Base-by-base conservation (phyloP, 2,329 filamentous ascomycete species). In the Aspergillus sp. region DNA sequence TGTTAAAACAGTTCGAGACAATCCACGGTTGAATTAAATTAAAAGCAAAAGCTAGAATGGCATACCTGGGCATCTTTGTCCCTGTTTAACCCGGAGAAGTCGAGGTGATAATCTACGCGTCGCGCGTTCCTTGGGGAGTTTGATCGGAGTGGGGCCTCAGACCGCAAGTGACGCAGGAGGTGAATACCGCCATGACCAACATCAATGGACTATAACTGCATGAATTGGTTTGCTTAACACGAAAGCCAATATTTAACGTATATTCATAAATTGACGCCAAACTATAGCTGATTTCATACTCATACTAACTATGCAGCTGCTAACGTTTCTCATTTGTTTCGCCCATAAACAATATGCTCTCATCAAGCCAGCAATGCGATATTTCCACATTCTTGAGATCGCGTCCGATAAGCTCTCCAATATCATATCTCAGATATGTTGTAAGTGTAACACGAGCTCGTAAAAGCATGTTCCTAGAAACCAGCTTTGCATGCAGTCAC, bases 21-120 rank as follows among this genome's bases (percentile, higher is more conserved):
- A 43, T 8, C 9, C 48, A 36, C 6, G n/a, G 3, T 49, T 11
- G 18, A 32, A 22, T 15, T 17, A 24, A 7, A 6, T 20, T 26
- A 9, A n/a, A 15, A 36, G 12, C 12, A 36, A 7, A 36, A 36
- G 34, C 34, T 7, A 8, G 47, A 32, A 42, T 26, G 51, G 50
- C 42, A 65, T 66, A 74, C 74, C 74, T 72, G 57, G 74, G 74
- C 73, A 76, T 76, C 26, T 59, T 68, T 75, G 62, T 74, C 61
- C 62, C 62, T 50, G 39, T 64, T 64, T 60, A 60, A 65, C 60
- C 58, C 55, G 62, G 56, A 61, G 64, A 61, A 63, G 68, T 71
- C 61, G 64, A 68, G 59, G 59, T 64, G 57, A 45, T 63, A 57
- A 61, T 63, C 56, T 50, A 71, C 71, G 71, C 70, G 71, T 69